Evolutionary conservation across 2,329 filamentous ascomycete genomes (phyloP), one percentile per base, ranked within the genome.

Genomic region (Chaetomiaceae sp.): DNA sequence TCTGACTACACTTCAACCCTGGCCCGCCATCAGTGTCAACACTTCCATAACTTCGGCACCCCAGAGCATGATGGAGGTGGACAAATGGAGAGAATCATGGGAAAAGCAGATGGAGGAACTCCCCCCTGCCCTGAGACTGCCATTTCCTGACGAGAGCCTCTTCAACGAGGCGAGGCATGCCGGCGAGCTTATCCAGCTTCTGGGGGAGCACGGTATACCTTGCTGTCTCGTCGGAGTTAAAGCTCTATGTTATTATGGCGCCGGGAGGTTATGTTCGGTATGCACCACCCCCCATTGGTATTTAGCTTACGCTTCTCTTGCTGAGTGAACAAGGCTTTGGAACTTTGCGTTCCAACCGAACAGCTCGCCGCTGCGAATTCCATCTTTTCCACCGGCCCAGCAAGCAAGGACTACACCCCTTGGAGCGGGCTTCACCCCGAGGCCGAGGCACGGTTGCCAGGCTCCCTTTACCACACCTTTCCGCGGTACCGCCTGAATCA

Each of bases 381-480:
- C n/a, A 9, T 46, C 13, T 38, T 46, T 21, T 46, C 44, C 4
- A 38, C 5, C n/a, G 33, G 44, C 12, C 17, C 34, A 12, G 44
- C 6, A 17, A 30, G 16, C 2, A 10, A 25, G 19, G 31, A 33
- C 44, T 46, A 46, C 16, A 46, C 21, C 4, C 9, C 44, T 4
- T 46, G 44, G 44, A 38, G 33, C 27, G 44, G 44, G 8, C 13
- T 12, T 8, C 33, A 38, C 5, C 34, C 34, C 6, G 34, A 13
- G n/a, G n/a, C n/a, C n/a, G n/a, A 46, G 30, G 33, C 33, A 10
- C n/a, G 33, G 7, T 4, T 19, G 21, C 9, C 14, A 12, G 14
- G 44, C 33, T 46, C 33, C 4, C 21, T 46, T 19, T 46, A 46
- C 34, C 44, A 46, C 12, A 46, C 44, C 17, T 46, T 46, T 16